Base-by-base conservation (phyloP, 495 filamentous ascomycete genomes). In the Hypoxylon perforatum region DNA sequence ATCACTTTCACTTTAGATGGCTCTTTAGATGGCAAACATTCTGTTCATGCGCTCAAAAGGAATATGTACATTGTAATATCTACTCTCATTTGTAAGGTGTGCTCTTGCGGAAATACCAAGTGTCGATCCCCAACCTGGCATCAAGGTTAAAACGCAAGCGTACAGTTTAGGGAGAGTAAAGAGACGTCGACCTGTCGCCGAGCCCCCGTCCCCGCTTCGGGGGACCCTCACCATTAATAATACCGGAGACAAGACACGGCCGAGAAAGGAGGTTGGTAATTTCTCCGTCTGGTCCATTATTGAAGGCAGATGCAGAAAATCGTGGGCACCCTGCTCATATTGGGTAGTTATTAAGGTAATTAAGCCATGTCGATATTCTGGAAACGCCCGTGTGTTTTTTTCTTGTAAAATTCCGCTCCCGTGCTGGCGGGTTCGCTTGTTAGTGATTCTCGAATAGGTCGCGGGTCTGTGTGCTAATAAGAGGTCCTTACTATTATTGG, bases 211-310 rank as follows among this genome's bases (percentile, higher is more conserved):
- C 61, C 66, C 66, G 66, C 66, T 69, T 56, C 66, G 66, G 66
- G 38, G 35, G 59, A 63, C 36, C 54, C 55, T 62, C 19, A 63
- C 41, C 44, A 63, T 41, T 36, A 33, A 54, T 41, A 41, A 42
- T 14, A 45, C 56, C 55, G 39, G 51, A 53, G 61, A 57, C 19
- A 41, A 48, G 45, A 63, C 60, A 56, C 57, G 51, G 56, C 61
- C 66, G 61, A 64, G 44, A 69, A 69, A 65, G 56, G 66, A 69
- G 61, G 66, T 65, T 69, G 66, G 61, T 47, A 50, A 53, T 57
- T 56, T 54, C 45, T 57, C 33, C 25, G 54, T 64, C 56, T 38
- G 66, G 66, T 65, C 57, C 25, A 39, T 47, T 8, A 28, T 33
- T 33, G 3, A 28, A 28, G 8, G 11, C 30, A 33, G n/a, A n/a